Evolutionary conservation across 345 rosid genomes (phyloP).

Genomic region (Cochlearia excelsa): DNA sequence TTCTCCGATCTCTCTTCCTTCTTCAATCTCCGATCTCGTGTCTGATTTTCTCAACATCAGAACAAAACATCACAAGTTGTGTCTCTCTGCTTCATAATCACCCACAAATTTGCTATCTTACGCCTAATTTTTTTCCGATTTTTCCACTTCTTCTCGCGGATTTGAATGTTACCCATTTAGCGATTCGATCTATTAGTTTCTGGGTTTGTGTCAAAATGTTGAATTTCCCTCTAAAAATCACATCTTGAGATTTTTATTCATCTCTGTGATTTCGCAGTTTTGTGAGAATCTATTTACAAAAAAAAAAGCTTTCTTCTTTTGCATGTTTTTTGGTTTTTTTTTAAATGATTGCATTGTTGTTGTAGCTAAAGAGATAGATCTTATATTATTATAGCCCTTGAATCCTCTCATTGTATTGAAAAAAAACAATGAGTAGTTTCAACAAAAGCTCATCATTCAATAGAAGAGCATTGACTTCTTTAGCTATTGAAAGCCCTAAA

Average conservation of each 20-base stretch:
- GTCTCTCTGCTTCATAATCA: background rate
- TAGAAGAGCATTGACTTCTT: slow-evolving; percentile 43
- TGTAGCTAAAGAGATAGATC: slow-evolving; percentile 16
- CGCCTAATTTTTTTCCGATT: slow-evolving; percentile 13
- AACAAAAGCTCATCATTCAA: slow-evolving; percentile 47
- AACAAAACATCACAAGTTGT: slow-evolving; percentile 15
- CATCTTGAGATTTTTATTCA: slow-evolving; percentile 25
- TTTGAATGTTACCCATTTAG: slow-evolving; percentile 23
- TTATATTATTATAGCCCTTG: slow-evolving; percentile 6
- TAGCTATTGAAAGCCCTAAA: slow-evolving; percentile 37
- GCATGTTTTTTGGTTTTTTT: background rate
- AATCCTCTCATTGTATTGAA: background rate
- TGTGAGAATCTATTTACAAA: background rate
- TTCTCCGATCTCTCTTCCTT: slow-evolving; percentile 30
- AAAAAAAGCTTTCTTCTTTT: background rate
- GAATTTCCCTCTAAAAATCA: slow-evolving; percentile 19
- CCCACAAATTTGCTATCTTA: slow-evolving; percentile 4
- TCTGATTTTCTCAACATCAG: background rate
- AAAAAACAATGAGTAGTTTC: slow-evolving; percentile 45
- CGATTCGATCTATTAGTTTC: slow-evolving; percentile 20
- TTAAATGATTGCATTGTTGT: slow-evolving; percentile 26
- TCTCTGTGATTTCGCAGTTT: slow-evolving; percentile 24
- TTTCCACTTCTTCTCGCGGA: background rate
- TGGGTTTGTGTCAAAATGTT: slow-evolving; percentile 18
- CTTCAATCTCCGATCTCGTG: slow-evolving; percentile 27